A percentile compares a stretch with the other conserved stretches of the same genome.
Conservation (phyloP, 148 eudicot species). For the Diospyros kaki region DNA sequence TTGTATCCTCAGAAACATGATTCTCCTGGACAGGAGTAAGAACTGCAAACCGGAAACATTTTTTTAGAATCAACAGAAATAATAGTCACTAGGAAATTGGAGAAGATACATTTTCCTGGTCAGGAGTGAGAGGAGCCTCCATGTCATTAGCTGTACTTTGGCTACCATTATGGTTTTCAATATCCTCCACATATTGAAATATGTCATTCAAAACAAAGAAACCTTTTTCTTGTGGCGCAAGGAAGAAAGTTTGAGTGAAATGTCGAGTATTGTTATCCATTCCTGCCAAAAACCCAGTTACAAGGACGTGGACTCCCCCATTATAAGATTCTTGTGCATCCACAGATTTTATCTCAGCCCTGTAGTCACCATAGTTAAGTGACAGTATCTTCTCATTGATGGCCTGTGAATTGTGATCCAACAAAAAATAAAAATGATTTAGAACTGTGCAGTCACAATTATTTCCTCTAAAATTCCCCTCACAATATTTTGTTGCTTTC, state of each 20-base stretch:
- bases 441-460: not conserved
- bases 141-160: not conserved
- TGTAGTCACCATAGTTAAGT: slow-evolving; percentile 50
- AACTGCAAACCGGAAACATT: slow-evolving; percentile 12
- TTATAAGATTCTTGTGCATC: slow-evolving; percentile 78
- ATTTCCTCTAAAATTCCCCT: no score
- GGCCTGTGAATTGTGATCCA: slow-evolving; percentile 37
- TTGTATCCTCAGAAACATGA: slow-evolving; percentile 29
- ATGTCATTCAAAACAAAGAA: slow-evolving; percentile 85
- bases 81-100: not conserved
- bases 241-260: slow-evolving; percentile 53
- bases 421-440: not conserved
- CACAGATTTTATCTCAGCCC: slow-evolving; percentile 71
- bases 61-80: no score
- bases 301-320: slow-evolving; percentile 76
- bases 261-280: slow-evolving; percentile 14
- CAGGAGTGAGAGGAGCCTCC: slow-evolving; percentile 33
- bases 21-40: slow-evolving; percentile 35
- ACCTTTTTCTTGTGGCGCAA: slow-evolving; percentile 90
- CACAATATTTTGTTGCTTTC: no score
- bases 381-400: slow-evolving; percentile 72
- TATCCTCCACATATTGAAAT: slow-evolving; percentile 58
- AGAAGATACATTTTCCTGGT: slow-evolving; percentile 42
- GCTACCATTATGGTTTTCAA: not conserved
- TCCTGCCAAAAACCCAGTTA: slow-evolving; percentile 59